phyloP scores from a whole-genome alignment of 2,329 filamentous ascomycete species.

The Alternaria gansuensis region DNA sequence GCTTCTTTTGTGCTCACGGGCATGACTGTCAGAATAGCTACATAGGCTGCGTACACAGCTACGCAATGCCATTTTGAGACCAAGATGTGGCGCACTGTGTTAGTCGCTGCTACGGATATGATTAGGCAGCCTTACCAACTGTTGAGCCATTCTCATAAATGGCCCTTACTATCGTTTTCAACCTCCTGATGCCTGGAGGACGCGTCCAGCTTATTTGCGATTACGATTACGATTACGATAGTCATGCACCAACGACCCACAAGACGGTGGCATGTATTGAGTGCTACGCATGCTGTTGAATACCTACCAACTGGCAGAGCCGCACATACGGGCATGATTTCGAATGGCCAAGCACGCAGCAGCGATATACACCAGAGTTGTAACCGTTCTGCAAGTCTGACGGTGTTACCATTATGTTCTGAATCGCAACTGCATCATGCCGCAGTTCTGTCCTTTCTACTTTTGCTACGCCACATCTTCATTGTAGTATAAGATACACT shows the following conservation, averaged over 20 bases:
- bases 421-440: neutral
- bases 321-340: neutral
- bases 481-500: neutral
- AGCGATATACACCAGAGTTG: neutral
- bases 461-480: neutral
- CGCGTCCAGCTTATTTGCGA: neutral
- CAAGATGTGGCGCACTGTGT: neutral
- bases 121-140: neutral
- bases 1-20: neutral
- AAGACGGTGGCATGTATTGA: neutral
- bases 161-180: neutral
- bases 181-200: neutral
- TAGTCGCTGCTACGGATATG: neutral
- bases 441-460: neutral
- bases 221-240: neutral
- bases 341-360: neutral
- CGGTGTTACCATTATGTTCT: neutral
- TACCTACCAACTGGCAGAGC: neutral
- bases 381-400: no score
- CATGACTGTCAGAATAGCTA: neutral
- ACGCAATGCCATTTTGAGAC: neutral
- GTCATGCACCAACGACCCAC: neutral
- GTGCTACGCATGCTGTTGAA: neutral
- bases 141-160: slow-evolving; percentile 1
- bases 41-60: neutral